These are phyloP conservation scores for Botrytis fabae DNA, from an alignment of 2,329 filamentous ascomycete species.

Conservation along the genomic window DNA sequence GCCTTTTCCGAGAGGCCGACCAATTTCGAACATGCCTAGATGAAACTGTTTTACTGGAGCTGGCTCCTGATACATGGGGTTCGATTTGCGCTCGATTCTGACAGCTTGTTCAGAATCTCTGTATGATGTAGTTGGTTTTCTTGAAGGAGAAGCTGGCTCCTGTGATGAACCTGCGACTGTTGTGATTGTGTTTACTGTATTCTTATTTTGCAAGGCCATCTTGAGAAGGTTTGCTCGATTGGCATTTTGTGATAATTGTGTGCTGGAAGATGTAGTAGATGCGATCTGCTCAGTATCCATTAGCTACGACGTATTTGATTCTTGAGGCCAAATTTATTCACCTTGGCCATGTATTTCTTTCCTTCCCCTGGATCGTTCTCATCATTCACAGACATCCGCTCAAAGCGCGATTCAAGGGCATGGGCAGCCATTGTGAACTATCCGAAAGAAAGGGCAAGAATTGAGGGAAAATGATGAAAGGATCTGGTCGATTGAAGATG, in stretches of 20 bases:
- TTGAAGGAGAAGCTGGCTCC: constrained; percentile 51
- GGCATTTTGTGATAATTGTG: constrained; percentile 51
- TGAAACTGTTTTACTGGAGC: constrained; percentile 63
- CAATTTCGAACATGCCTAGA: constrained; percentile 75
- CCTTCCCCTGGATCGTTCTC: constrained; percentile 70
- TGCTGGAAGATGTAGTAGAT: constrained; percentile 32
- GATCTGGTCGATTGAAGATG: background rate
- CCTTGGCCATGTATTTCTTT: constrained; percentile 72
- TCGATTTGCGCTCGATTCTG: constrained; percentile 52
- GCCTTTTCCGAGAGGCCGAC: constrained; percentile 70
- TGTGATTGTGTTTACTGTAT: constrained; percentile 63
- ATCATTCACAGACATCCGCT: constrained; percentile 85
- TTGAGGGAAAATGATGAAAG: background rate
- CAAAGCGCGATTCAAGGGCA: constrained; percentile 81
- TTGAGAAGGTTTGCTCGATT: constrained; percentile 83
- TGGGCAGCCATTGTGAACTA: constrained; percentile 63
- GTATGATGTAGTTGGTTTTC: constrained; percentile 50
- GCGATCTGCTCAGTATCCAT: constrained; percentile 41
- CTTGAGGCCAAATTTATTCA: constrained; percentile 51
- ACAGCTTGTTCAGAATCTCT: constrained; percentile 51
- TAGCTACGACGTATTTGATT: constrained; percentile 28
- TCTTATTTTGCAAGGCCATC: constrained; percentile 77
- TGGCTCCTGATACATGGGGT: constrained; percentile 58
- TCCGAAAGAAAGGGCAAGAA: background rate
- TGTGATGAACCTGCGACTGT: constrained; percentile 69